Conservation (phyloP, 2,329 filamentous ascomycete genomes). For the Gnomoniopsis smithogilvyi region DNA sequence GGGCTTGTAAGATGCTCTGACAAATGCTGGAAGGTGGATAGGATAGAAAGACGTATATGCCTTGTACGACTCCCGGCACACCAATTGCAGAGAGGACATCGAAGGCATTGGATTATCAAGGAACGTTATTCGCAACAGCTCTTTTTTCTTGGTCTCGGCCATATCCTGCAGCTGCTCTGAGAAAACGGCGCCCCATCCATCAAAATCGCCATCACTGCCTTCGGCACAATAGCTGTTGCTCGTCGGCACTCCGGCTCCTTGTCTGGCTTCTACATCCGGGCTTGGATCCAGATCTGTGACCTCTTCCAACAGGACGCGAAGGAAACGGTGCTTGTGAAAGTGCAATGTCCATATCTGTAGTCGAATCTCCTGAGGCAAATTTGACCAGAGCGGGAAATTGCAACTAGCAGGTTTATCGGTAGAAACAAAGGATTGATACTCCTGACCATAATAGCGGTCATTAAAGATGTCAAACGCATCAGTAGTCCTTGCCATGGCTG, state of each 20-base stretch:
- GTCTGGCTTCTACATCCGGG: not conserved
- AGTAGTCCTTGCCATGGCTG: not conserved
- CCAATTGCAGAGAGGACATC: not conserved
- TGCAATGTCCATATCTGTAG: conserved; percentile 1
- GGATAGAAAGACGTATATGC: not conserved
- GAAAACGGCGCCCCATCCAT: not conserved
- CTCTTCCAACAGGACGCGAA: conserved; percentile 5
- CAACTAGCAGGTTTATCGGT: no score
- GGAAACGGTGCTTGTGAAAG: not conserved
- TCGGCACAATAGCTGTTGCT: not conserved
- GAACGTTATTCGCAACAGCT: not conserved
- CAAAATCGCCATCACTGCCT: not conserved
- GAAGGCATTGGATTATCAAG: not conserved
- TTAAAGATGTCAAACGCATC: not conserved
- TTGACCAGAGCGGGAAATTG: not conserved
- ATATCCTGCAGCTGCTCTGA: not conserved
- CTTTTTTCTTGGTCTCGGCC: not conserved
- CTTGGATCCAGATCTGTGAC: not conserved
- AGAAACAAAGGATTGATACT: not conserved
- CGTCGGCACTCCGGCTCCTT: no score
- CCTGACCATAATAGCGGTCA: not conserved
- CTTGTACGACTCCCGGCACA: not conserved
- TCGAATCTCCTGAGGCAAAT: conserved; percentile 1
- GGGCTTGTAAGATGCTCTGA: not conserved
- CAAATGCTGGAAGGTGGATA: not conserved